Evolutionary conservation across 495 filamentous ascomycete species (phyloP), one percentile per base, ranked within the genome.

Genomic region (Penicillium antarcticum): DNA sequence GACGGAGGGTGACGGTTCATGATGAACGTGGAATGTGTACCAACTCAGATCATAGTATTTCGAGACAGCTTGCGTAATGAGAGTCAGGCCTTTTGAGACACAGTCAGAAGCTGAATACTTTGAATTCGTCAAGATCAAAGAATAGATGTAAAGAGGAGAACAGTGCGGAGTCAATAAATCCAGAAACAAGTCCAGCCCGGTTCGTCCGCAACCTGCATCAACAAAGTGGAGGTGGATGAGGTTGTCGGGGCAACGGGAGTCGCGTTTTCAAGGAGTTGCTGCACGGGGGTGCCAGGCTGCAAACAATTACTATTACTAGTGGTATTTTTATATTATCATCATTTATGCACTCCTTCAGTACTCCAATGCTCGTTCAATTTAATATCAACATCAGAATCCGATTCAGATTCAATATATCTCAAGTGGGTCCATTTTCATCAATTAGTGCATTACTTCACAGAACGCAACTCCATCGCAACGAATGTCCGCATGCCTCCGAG

Each of bases 1-100:
- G 64, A 56, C 26, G 56, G 65, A 12, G 64, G 63, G 45, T 63
- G 53, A 51, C 65, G 57, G 52, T 65, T 67, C 71, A 74, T 74
- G 37, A 36, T 48, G 43, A 40, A 56, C 48, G 53, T 40, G 52
- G 51, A 61, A 52, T 61, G 52, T 61, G 54, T 12, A 33, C 33
- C 16, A 32, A 26, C 38, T 66, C 58, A 69, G 51, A 44, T 33
- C 69, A 74, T 71, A 58, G 42, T 65, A 63, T 24, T 31, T 48
- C 44, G 47, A 40, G 29, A 42, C 21, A 42, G 31, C 45, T 23
- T 48, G 48, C 39, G 43, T 39, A 33, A 53, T 46, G 41, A 42
- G 35, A 34, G 18, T 36, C 13, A 16, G 10, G 10, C 18, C 6
- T 4, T 31, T 24, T 41, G 43, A 46, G 55, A 48, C 26, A 50